Evolutionary conservation across 768 basidiomycete species (phyloP).

Genomic region (Lanmaoa rubissima): DNA sequence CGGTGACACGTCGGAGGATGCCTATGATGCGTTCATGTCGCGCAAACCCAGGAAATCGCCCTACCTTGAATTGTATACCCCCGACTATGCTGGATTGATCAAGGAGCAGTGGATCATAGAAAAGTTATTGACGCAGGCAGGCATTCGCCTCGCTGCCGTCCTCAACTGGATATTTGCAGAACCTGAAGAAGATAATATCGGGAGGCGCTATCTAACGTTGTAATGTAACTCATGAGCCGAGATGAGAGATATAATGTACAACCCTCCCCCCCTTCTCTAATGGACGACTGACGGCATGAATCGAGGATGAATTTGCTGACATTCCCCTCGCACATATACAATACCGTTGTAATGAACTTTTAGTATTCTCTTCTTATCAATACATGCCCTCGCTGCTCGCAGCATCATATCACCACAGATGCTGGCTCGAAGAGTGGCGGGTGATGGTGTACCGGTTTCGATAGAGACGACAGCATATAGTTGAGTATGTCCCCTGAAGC

Average conservation of each 20-base stretch:
- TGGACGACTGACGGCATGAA: not conserved
- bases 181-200: not conserved
- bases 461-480: too few species aligned
- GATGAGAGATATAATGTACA: not conserved
- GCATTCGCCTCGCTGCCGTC: slow-evolving; percentile 78
- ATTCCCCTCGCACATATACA: too few species aligned
- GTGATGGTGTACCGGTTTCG: too few species aligned
- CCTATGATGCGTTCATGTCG: not conserved
- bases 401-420: too few species aligned
- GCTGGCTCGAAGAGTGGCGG: too few species aligned
- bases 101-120: slow-evolving; percentile 69
- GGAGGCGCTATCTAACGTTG: not conserved
- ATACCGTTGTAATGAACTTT: too few species aligned
- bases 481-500: too few species aligned
- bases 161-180: slow-evolving; percentile 69
- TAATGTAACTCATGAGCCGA: not conserved
- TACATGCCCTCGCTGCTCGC: too few species aligned
- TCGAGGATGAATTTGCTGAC: not conserved
- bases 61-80: slow-evolving; percentile 76
- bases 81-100: slow-evolving; percentile 73
- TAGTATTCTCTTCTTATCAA: too few species aligned
- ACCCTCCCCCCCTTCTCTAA: not conserved
- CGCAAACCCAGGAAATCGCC: slow-evolving; percentile 21
- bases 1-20: not conserved
- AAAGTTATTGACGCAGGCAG: slow-evolving; percentile 78